phyloP scores from a whole-genome alignment of 1,284 basidiomycete species.

The Leccinum solheimii region DNA sequence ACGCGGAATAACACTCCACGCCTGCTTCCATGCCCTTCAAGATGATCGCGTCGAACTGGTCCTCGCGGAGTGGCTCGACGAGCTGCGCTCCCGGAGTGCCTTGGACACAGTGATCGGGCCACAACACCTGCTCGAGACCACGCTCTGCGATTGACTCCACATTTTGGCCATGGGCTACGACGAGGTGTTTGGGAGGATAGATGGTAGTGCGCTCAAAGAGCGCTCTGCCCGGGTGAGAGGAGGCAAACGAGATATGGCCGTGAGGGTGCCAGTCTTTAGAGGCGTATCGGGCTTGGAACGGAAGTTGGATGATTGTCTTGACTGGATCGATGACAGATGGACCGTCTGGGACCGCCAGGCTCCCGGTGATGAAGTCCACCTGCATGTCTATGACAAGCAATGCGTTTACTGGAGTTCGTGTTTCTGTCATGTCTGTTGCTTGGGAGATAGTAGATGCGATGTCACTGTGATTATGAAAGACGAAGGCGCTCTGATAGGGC shows the following conservation, averaged over 20 bases:
- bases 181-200: slow-evolving; percentile 41
- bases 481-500: no score
- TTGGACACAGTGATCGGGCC: slow-evolving; percentile 54
- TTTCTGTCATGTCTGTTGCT: slow-evolving; percentile 19
- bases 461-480: background rate
- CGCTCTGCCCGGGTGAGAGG: slow-evolving; percentile 39
- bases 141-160: slow-evolving; percentile 15
- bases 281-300: slow-evolving; percentile 45
- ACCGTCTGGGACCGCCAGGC: slow-evolving; percentile 47
- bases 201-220: slow-evolving; percentile 39
- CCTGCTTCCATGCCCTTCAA: slow-evolving; percentile 46
- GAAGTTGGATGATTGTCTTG: slow-evolving; percentile 41
- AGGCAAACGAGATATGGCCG: slow-evolving; percentile 52
- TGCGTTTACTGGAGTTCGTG: slow-evolving; percentile 22
- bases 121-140: slow-evolving; percentile 46
- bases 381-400: slow-evolving; percentile 36
- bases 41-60: slow-evolving; percentile 41
- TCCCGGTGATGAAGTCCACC: slow-evolving; percentile 41
- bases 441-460: slow-evolving; percentile 4
- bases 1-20: slow-evolving; percentile 56
- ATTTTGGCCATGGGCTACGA: slow-evolving; percentile 24
- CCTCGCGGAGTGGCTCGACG: slow-evolving; percentile 41
- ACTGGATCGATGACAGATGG: slow-evolving; percentile 43
- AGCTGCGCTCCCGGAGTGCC: slow-evolving; percentile 44
- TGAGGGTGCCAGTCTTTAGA: slow-evolving; percentile 52